These are phyloP conservation scores for Lepidium sativum DNA, from an alignment of 345 rosid species.

Conservation along the genomic window DNA sequence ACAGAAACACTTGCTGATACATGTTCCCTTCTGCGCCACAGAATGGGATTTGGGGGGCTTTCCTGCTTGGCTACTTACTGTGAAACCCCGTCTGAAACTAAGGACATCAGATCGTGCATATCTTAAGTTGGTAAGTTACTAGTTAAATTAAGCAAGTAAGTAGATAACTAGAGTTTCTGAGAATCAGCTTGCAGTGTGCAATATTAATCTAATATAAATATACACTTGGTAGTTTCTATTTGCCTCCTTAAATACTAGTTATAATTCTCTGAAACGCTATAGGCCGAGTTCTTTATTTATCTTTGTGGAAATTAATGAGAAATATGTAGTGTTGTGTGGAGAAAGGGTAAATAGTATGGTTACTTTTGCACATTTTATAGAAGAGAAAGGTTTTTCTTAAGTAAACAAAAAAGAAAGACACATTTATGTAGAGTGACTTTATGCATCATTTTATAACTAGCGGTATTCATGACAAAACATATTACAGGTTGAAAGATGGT, in stretches of 20 bases:
- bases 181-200: neutral
- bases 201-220: neutral
- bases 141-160: neutral
- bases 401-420: neutral
- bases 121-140: slow-evolving; percentile 48
- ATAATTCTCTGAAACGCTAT: neutral
- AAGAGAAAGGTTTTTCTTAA: neutral
- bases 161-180: neutral
- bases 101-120: slow-evolving; percentile 78
- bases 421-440: neutral
- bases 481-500: slow-evolving; percentile 78
- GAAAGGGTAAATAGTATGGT: neutral
- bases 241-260: neutral
- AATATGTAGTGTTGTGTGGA: neutral
- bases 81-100: slow-evolving; percentile 51
- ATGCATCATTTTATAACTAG: neutral
- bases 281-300: neutral
- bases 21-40: slow-evolving; percentile 17
- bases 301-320: neutral
- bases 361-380: neutral
- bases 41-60: slow-evolving; percentile 98
- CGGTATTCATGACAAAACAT: slow-evolving; percentile 1
- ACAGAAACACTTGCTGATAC: neutral
- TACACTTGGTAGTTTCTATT: too few species aligned
- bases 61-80: slow-evolving; percentile 84